A percentile compares a stretch with the other conserved stretches of the same genome.
These are phyloP conservation scores for Helotiales sp. DNA, from an alignment of 2,329 filamentous ascomycete genomes.

Conservation along the genomic window DNA sequence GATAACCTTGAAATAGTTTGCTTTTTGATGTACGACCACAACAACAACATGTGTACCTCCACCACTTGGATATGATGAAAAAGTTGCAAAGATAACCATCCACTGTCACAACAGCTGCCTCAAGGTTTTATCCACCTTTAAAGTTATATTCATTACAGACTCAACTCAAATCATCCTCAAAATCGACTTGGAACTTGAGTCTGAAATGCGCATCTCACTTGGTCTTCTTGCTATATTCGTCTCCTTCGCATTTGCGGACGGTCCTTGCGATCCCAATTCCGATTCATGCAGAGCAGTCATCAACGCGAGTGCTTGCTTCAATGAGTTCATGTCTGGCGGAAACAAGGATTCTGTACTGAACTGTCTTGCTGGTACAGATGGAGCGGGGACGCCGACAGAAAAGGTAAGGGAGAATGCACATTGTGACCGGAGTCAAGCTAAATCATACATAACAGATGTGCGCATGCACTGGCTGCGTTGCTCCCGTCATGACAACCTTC, in stretches of 20 bases:
- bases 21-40: slow-evolving; percentile 4
- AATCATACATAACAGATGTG: not conserved
- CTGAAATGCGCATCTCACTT: not conserved
- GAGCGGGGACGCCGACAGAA: slow-evolving; percentile 13
- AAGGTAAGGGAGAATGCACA: slow-evolving; percentile 13
- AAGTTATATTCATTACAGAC: not conserved
- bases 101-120: not conserved
- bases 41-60: not conserved
- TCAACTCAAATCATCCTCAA: not conserved
- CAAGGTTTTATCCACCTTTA: not conserved
- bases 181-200: not conserved
- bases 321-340: slow-evolving; percentile 14
- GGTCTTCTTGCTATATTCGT: not conserved
- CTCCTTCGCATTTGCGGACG: not conserved
- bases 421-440: not conserved
- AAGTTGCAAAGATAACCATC: not conserved
- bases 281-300: slow-evolving; percentile 23
- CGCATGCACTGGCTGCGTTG: slow-evolving; percentile 1
- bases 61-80: not conserved
- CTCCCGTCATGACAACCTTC: not conserved
- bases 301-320: slow-evolving; percentile 22
- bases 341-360: slow-evolving; percentile 16
- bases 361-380: slow-evolving; percentile 21
- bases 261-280: slow-evolving; percentile 11
- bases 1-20: slow-evolving; percentile 5